Conservation (phyloP, 1,139 yeast genomes). For the Martiniozyma asiatica region DNA sequence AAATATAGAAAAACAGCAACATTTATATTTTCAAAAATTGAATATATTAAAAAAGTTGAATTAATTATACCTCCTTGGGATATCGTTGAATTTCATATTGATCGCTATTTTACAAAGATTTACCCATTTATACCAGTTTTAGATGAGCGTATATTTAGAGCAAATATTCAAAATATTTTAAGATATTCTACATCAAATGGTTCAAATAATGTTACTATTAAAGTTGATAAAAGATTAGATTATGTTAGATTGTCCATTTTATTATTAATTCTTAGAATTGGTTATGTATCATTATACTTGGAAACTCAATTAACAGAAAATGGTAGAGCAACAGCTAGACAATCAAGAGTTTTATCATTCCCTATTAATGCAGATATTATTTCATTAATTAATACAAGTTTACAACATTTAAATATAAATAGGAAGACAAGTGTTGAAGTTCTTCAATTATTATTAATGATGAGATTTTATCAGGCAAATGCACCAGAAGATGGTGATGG, state of each 20-base stretch:
- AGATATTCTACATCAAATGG: constrained; percentile 10
- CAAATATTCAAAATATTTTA: constrained; percentile 14
- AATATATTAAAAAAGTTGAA: constrained; percentile 9
- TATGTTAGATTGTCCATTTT: constrained; percentile 29
- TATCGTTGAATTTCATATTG: constrained; percentile 27
- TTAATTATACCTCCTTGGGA: constrained; percentile 28
- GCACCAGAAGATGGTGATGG: constrained; percentile 45
- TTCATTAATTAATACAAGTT: constrained; percentile 22
- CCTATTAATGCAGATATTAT: constrained; percentile 27
- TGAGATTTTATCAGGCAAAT: constrained; percentile 28
- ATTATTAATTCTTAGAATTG: constrained; percentile 29
- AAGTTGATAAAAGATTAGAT: constrained; percentile 27
- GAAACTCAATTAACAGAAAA: constrained; percentile 20
- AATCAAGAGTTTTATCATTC: constrained; percentile 3
- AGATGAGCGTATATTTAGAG: constrained; percentile 30
- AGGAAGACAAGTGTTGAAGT: constrained; percentile 23
- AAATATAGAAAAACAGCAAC: constrained; percentile 2
- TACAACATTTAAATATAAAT: constrained; percentile 24
- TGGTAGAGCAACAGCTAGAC: constrained; percentile 1
- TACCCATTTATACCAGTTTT: constrained; percentile 41
- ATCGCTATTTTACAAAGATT: constrained; percentile 31
- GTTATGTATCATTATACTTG: constrained; percentile 26
- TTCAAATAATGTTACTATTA: constrained; percentile 4
- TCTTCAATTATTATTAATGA: constrained; percentile 29
- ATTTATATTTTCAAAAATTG: background rate